Conservation (phyloP, 1,284 basidiomycete genomes). For the Moesziomyces aphidis region DNA sequence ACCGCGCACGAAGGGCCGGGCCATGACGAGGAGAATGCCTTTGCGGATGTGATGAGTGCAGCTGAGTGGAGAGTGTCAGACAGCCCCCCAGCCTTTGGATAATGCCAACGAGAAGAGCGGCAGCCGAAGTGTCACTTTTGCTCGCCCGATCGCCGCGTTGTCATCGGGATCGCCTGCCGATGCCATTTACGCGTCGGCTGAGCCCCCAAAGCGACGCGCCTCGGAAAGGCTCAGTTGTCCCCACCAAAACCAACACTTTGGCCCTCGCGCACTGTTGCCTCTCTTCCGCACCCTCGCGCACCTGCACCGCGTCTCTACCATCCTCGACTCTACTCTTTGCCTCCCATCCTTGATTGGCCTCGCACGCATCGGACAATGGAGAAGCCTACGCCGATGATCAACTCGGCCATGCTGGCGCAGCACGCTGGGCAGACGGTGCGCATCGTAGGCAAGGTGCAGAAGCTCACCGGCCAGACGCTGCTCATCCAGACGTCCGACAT, state of each 20-base stretch:
- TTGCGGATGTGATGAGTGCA: not conserved
- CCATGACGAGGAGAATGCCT: not conserved
- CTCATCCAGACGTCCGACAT: conserved; percentile 59
- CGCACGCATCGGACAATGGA: conserved; percentile 46
- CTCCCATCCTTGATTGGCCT: no score
- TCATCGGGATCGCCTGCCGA: not conserved
- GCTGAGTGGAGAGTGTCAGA: not conserved
- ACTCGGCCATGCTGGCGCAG: conserved; percentile 55
- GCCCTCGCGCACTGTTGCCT: no score
- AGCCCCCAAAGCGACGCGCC: conserved; percentile 1
- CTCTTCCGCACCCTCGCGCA: not conserved
- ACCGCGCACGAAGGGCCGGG: not conserved
- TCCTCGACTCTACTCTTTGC: not conserved
- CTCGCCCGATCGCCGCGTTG: not conserved
- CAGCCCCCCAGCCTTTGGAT: not conserved
- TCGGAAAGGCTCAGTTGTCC: not conserved
- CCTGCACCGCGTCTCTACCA: not conserved
- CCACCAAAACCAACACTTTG: conserved; percentile 3
- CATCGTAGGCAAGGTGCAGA: conserved; percentile 60
- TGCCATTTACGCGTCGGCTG: conserved; percentile 12
- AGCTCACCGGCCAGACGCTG: conserved; percentile 54
- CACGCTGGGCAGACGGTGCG: conserved; percentile 54
- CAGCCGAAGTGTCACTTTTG: conserved; percentile 13
- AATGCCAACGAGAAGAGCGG: not conserved
- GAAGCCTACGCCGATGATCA: conserved; percentile 61